A percentile compares a stretch with the other conserved stretches of the same genome.
These are phyloP conservation scores for Holtermanniella nyarrowii DNA, from an alignment of 768 basidiomycete genomes.

Conservation along the genomic window DNA sequence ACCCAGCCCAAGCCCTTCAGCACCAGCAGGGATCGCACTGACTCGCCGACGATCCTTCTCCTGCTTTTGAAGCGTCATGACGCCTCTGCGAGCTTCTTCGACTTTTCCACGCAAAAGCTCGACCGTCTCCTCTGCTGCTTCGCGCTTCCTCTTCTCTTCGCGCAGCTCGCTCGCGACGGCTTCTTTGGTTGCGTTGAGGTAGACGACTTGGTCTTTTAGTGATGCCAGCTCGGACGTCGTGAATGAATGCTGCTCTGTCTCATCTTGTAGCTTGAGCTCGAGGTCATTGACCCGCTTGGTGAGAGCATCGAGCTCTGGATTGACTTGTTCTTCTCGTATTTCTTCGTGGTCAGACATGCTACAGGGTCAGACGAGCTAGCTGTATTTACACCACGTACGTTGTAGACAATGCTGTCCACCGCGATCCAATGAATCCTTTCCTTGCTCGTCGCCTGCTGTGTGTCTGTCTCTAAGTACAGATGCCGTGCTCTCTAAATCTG, in stretches of 20 bases:
- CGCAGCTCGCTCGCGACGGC: constrained; percentile 31
- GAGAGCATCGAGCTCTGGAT: constrained; percentile 1
- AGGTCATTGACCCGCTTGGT: background rate
- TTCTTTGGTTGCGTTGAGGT: constrained; percentile 34
- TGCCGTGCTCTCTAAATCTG: too few relatives aligned
- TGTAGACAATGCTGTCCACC: too few relatives aligned
- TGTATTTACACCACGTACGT: too few relatives aligned
- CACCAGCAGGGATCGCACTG: constrained; percentile 6
- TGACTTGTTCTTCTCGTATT: too few relatives aligned
- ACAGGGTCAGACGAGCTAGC: too few relatives aligned
- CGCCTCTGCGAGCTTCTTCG: constrained; percentile 34
- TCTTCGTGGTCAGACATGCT: too few relatives aligned
- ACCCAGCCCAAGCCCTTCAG: constrained; percentile 10
- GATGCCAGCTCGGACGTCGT: constrained; percentile 13
- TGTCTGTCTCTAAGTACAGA: too few relatives aligned
- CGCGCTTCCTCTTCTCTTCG: constrained; percentile 28
- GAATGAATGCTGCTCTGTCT: constrained; percentile 13
- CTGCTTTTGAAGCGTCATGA: constrained; percentile 34
- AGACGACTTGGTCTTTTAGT: constrained; percentile 26
- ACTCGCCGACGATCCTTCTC: constrained; percentile 30
- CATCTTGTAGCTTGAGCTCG: constrained; percentile 18
- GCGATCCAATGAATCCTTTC: too few relatives aligned
- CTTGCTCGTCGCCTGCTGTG: too few relatives aligned
- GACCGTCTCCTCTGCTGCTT: constrained; percentile 36
- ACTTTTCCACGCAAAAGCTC: constrained; percentile 31